phyloP scores from a whole-genome alignment of 495 filamentous ascomycete species.

The Thozetella sp. region DNA sequence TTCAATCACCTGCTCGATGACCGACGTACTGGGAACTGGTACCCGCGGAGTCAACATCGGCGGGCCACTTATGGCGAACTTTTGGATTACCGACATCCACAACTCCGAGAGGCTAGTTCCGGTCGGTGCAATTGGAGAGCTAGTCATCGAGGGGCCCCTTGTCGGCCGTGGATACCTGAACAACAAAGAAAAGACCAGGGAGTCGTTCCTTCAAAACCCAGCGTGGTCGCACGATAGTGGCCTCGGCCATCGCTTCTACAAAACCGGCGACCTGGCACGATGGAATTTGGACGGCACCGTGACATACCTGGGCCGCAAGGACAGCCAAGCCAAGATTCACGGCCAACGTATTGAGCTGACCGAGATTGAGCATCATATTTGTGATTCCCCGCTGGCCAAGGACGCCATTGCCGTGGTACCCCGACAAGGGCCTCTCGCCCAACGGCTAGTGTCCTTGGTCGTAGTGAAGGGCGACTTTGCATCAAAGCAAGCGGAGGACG shows the following conservation, averaged over 20 bases:
- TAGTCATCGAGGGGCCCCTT: not conserved
- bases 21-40: not conserved
- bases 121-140: not conserved
- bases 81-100: not conserved
- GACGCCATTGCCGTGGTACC: not conserved
- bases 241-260: slow-evolving; percentile 43
- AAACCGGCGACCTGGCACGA: slow-evolving; percentile 66
- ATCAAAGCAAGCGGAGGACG: not conserved
- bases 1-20: not conserved
- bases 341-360: slow-evolving; percentile 21
- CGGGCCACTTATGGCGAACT: no score
- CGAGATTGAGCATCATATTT: slow-evolving; percentile 14
- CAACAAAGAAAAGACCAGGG: not conserved
- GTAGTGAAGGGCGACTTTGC: not conserved
- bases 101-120: not conserved
- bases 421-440: not conserved
- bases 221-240: not conserved
- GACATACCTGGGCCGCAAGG: slow-evolving; percentile 32
- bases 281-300: slow-evolving; percentile 59
- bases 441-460: not conserved
- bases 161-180: not conserved
- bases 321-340: slow-evolving; percentile 19
- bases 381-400: no score
- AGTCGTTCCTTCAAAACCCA: not conserved
- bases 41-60: not conserved